Percentiles rank a stretch among this genome's conserved stretches.
These are phyloP conservation scores for Ophiostoma pallidulum DNA, from an alignment of 2,329 filamentous ascomycete species.

Conservation along the genomic window DNA sequence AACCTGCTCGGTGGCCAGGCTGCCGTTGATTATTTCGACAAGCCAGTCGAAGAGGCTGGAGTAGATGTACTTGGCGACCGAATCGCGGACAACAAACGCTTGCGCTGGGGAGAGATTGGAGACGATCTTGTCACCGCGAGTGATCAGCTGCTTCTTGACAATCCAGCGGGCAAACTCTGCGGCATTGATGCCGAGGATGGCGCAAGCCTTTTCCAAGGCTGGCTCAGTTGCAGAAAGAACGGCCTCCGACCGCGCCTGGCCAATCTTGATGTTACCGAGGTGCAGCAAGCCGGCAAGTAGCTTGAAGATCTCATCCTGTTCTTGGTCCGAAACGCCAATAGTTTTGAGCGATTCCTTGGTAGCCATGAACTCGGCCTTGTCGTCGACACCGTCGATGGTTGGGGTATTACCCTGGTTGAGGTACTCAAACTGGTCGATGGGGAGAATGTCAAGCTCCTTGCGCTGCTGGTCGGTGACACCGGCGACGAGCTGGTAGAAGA, in stretches of 20 bases:
- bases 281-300: slow-evolving; percentile 85
- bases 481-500: slow-evolving; percentile 95
- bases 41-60: slow-evolving; percentile 98
- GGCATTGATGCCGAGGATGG: slow-evolving; percentile 78
- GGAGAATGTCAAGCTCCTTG: slow-evolving; percentile 66
- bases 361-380: slow-evolving; percentile 85
- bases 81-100: slow-evolving; percentile 88
- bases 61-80: slow-evolving; percentile 97
- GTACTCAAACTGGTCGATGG: slow-evolving; percentile 89
- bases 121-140: slow-evolving; percentile 92
- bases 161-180: slow-evolving; percentile 93
- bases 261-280: slow-evolving; percentile 94
- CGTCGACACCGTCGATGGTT: slow-evolving; percentile 86
- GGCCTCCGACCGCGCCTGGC: slow-evolving; percentile 79
- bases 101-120: slow-evolving; percentile 92
- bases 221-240: slow-evolving; percentile 73
- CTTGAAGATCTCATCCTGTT: slow-evolving; percentile 81
- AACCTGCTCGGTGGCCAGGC: slow-evolving; percentile 81
- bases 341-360: slow-evolving; percentile 79
- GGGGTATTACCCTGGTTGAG: slow-evolving; percentile 91
- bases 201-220: slow-evolving; percentile 69
- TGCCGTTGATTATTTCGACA: slow-evolving; percentile 90
- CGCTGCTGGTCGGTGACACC: slow-evolving; percentile 80
- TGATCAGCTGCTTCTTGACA: slow-evolving; percentile 96
- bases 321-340: slow-evolving; percentile 67